phyloP scores from a whole-genome alignment of 495 filamentous ascomycete genomes.

The Penicillium daleae region DNA sequence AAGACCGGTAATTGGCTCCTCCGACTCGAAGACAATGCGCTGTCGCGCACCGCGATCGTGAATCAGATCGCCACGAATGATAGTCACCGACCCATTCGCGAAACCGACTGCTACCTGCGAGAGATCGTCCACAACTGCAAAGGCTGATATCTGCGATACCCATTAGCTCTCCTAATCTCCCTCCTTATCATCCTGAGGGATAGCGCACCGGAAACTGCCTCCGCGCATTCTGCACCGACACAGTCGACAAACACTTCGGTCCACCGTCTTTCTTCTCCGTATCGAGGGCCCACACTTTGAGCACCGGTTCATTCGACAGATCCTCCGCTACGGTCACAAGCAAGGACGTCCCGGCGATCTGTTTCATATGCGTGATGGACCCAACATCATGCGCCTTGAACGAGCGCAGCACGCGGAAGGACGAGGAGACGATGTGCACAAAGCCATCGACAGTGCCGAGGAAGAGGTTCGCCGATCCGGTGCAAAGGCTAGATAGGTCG shows the following conservation, averaged over 20 bases:
- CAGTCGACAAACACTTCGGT: slow-evolving; percentile 81
- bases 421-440: slow-evolving; percentile 81
- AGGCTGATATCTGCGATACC: slow-evolving; percentile 75
- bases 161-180: background rate
- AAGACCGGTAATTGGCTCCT: slow-evolving; percentile 93
- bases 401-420: slow-evolving; percentile 83
- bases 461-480: slow-evolving; percentile 89
- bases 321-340: slow-evolving; percentile 90
- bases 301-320: slow-evolving; percentile 77
- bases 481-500: slow-evolving; percentile 70
- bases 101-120: slow-evolving; percentile 94
- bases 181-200: background rate
- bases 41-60: slow-evolving; percentile 96
- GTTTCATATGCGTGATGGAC: slow-evolving; percentile 91
- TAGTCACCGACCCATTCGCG: slow-evolving; percentile 90
- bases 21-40: slow-evolving; percentile 92
- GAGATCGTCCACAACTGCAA: slow-evolving; percentile 81
- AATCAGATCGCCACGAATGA: slow-evolving; percentile 91
- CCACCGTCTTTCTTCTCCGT: slow-evolving; percentile 92
- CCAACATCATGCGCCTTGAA: slow-evolving; percentile 82
- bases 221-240: slow-evolving; percentile 86
- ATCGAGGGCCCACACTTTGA: slow-evolving; percentile 97
- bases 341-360: slow-evolving; percentile 84
- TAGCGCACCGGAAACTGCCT: slow-evolving; percentile 81
- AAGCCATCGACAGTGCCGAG: slow-evolving; percentile 81